Evolutionary conservation across 164 flowering plant genomes (phyloP).

Genomic region (Chimonanthus praecox): DNA sequence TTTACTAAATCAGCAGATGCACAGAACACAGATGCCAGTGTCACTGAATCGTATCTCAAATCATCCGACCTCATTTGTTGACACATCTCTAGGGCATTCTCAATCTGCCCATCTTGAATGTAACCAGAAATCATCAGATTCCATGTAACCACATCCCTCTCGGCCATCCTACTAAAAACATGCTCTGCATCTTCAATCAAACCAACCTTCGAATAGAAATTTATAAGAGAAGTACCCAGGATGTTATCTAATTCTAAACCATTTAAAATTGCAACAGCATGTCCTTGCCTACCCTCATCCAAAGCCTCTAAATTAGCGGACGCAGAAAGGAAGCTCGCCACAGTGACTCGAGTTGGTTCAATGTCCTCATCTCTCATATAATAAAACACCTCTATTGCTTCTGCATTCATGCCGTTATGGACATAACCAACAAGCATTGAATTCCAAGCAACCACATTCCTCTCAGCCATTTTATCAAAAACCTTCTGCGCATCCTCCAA

Average conservation of each 20-base stretch:
- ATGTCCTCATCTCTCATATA: slow-evolving; percentile 62
- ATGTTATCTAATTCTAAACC: slow-evolving; percentile 52
- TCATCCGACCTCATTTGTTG: slow-evolving; percentile 42
- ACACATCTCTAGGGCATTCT: slow-evolving; percentile 40
- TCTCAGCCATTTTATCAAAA: slow-evolving; percentile 51
- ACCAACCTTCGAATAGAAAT: slow-evolving; percentile 61
- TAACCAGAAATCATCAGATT: slow-evolving; percentile 65
- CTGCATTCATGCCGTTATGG: slow-evolving; percentile 60
- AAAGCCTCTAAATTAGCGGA: slow-evolving; percentile 57
- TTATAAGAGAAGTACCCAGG: slow-evolving; percentile 59
- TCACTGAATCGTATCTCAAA: slow-evolving; percentile 60
- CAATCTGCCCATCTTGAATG: slow-evolving; percentile 35
- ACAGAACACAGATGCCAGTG: slow-evolving; percentile 47
- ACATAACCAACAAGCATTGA: slow-evolving; percentile 58
- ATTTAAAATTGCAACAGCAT: slow-evolving; percentile 46
- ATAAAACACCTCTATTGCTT: slow-evolving; percentile 44
- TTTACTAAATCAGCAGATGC: slow-evolving; percentile 35
- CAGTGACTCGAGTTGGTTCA: slow-evolving; percentile 54
- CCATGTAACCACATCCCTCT: slow-evolving; percentile 71
- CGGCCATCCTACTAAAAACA: slow-evolving; percentile 39
- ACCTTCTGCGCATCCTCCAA: slow-evolving; percentile 49
- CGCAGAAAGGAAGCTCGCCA: slow-evolving; percentile 59
- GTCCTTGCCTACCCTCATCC: slow-evolving; percentile 69
- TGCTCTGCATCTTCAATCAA: slow-evolving; percentile 48
- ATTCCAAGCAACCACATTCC: slow-evolving; percentile 65